Evolutionary conservation across 768 basidiomycete genomes (phyloP).

Genomic region (Termitomyces eurrhizus): DNA sequence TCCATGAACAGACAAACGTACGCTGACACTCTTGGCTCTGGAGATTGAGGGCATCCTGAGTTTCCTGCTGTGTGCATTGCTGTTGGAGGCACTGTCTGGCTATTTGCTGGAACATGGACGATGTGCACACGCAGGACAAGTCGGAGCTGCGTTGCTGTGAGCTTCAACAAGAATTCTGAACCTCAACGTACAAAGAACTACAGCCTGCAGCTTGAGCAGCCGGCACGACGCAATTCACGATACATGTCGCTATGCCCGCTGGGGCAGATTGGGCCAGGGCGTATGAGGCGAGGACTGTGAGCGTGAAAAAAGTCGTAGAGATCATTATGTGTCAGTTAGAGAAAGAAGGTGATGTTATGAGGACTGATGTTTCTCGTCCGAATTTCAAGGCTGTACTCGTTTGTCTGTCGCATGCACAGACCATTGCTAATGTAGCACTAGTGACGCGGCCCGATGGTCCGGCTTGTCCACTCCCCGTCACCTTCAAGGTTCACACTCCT

Average conservation of each 20-base stretch:
- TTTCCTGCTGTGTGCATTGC: constrained; percentile 12
- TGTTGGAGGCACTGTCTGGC: constrained; percentile 12
- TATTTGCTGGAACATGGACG: constrained; percentile 14
- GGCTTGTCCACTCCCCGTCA: too few species aligned
- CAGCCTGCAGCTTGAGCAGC: too few species aligned
- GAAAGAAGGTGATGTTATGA: neutral
- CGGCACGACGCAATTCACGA: too few species aligned
- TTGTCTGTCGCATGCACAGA: too few species aligned
- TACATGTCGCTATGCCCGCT: too few species aligned
- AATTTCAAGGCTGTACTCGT: too few species aligned
- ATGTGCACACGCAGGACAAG: constrained; percentile 20
- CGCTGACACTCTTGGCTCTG: constrained; percentile 12
- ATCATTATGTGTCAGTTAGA: constrained; percentile 1
- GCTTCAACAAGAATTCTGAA: too few species aligned
- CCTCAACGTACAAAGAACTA: too few species aligned
- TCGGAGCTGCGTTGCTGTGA: too few species aligned
- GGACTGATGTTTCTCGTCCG: neutral
- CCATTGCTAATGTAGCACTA: too few species aligned
- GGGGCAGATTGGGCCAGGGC: constrained; percentile 11
- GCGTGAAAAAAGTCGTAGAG: constrained; percentile 10
- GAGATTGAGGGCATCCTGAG: constrained; percentile 7
- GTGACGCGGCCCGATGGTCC: too few species aligned
- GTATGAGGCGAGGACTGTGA: constrained; percentile 4
- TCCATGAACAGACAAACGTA: neutral
- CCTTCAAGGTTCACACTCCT: too few species aligned